Evolutionary conservation across 2,329 filamentous ascomycete species (phyloP).

Genomic region (Colletotrichum spaethianum): DNA sequence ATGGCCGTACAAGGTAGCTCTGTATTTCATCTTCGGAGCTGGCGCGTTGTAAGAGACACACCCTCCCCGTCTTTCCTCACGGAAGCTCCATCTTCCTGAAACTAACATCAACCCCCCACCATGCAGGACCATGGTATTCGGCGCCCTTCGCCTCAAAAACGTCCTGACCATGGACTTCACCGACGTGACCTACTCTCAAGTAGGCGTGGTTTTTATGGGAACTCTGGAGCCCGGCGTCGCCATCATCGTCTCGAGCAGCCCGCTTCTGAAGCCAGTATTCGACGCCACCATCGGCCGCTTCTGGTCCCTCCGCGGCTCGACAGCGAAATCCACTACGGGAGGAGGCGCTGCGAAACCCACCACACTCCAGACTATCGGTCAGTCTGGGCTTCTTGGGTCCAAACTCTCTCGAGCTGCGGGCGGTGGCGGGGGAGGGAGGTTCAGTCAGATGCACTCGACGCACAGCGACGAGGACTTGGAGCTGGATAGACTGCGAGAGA

Average conservation of each 20-base stretch:
- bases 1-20: constrained; percentile 47
- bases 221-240: constrained; percentile 45
- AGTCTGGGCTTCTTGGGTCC: background rate
- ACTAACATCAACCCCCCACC: background rate
- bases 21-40: constrained; percentile 49
- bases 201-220: constrained; percentile 30
- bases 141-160: constrained; percentile 42
- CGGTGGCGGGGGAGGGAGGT: background rate
- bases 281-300: constrained; percentile 43
- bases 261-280: constrained; percentile 45
- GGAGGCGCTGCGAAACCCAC: background rate
- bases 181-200: constrained; percentile 45
- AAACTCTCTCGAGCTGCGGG: background rate
- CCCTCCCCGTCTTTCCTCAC: background rate
- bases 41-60: constrained; percentile 48
- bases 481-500: background rate
- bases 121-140: constrained; percentile 48
- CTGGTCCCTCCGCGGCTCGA: constrained; percentile 21
- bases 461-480: constrained; percentile 7
- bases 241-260: constrained; percentile 45
- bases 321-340: background rate
- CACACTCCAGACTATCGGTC: constrained; percentile 2
- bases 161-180: constrained; percentile 43
- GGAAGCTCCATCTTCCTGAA: background rate
- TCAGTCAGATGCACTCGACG: constrained; percentile 12